phyloP scores from a whole-genome alignment of 139 green algal genomes.

The Marvania coccoides region DNA sequence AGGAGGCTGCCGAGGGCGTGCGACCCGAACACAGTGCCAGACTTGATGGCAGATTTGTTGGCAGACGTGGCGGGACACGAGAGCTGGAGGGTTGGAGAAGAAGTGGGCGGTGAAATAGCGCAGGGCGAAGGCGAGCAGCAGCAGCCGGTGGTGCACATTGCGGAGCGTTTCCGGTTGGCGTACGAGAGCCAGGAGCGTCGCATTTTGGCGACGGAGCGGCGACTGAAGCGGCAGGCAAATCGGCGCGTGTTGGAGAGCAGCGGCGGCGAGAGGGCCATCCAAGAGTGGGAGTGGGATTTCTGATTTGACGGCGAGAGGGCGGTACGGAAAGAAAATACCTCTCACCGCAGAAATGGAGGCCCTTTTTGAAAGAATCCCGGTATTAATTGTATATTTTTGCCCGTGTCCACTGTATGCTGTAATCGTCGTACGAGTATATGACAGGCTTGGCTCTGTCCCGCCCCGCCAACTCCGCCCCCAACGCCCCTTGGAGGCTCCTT shows the following conservation, averaged over 20 bases:
- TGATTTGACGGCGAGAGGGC: background rate
- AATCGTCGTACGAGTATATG: too few species aligned
- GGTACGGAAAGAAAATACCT: background rate
- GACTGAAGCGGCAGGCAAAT: background rate
- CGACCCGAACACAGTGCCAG: background rate
- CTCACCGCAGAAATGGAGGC: too few species aligned
- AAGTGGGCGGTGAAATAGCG: too few species aligned
- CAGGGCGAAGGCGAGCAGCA: background rate
- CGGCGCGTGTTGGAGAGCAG: background rate
- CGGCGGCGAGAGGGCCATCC: background rate
- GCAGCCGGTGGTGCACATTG: slow-evolving; percentile 9
- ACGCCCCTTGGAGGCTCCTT: too few species aligned
- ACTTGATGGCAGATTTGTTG: slow-evolving; percentile 3
- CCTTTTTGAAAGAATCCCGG: too few species aligned
- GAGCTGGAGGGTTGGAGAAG: background rate
- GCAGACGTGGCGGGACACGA: slow-evolving; percentile 4
- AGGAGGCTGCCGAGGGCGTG: background rate
- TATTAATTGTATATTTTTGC: too few species aligned
- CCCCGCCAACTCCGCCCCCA: too few species aligned
- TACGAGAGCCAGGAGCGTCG: background rate
- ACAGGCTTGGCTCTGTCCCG: too few species aligned
- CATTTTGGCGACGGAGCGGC: background rate
- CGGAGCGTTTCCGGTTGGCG: slow-evolving; percentile 6
- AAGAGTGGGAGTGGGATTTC: slow-evolving; percentile 9
- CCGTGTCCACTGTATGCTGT: too few species aligned